phyloP scores from a whole-genome alignment of 495 filamentous ascomycete species.

The Penicillium salamii region DNA sequence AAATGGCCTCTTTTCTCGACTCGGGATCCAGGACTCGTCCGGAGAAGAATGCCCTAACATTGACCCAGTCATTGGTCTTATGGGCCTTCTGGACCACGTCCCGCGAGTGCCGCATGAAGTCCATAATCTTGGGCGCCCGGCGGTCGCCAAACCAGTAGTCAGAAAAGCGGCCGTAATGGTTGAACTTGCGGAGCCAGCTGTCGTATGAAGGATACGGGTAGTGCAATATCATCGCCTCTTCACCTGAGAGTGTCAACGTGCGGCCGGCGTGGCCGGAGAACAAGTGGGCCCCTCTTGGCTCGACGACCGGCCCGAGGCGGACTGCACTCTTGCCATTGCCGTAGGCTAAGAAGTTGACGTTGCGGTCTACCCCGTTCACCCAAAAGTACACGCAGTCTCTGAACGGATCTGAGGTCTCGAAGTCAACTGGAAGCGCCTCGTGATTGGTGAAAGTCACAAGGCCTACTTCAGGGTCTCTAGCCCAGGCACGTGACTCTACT shows the following conservation, averaged over 20 bases:
- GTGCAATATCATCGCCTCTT: constrained; percentile 1
- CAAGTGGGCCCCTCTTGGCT: constrained; percentile 1
- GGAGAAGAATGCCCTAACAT: too few species aligned
- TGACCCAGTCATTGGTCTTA: too few species aligned
- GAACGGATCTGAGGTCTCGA: not conserved
- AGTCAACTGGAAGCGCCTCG: constrained; percentile 2
- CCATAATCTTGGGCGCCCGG: not conserved
- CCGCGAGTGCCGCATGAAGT: constrained; percentile 1
- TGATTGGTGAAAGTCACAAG: constrained; percentile 3
- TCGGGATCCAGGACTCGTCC: too few species aligned
- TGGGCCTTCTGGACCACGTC: not conserved
- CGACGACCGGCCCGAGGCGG: not conserved
- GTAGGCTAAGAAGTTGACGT: not conserved
- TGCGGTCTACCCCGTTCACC: constrained; percentile 5
- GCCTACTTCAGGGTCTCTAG: not conserved
- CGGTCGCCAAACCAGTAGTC: constrained; percentile 5
- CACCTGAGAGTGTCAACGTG: not conserved
- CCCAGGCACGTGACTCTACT: not conserved
- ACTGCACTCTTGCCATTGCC: constrained; percentile 7
- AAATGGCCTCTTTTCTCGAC: too few species aligned
- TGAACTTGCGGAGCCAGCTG: constrained; percentile 4
- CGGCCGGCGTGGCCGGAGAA: constrained; percentile 1
- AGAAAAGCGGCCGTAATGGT: not conserved
- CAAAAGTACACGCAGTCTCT: constrained; percentile 1
- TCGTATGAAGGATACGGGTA: constrained; percentile 3